phyloP scores from a whole-genome alignment of 176 grass and related monocot species.

The Oropetium thomaeum region DNA sequence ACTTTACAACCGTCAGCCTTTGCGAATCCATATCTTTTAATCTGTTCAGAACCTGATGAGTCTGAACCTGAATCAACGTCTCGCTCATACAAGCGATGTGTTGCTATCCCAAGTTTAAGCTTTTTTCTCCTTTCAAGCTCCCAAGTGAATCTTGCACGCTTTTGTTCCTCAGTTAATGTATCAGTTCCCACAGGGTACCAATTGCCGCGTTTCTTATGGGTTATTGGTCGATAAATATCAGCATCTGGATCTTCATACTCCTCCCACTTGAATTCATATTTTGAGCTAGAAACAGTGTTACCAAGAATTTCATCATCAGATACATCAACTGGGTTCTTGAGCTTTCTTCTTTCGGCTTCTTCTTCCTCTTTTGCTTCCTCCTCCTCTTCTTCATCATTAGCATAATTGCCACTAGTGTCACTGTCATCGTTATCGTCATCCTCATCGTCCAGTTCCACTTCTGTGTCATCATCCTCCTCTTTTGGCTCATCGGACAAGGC shows the following conservation, averaged over 20 bases:
- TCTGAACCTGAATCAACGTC: slow-evolving; percentile 36
- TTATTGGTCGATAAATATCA: slow-evolving; percentile 12
- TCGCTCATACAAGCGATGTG: slow-evolving; percentile 30
- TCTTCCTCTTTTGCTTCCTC: slow-evolving; percentile 28
- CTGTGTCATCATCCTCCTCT: slow-evolving; percentile 56
- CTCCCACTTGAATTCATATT: slow-evolving; percentile 37
- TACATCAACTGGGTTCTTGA: slow-evolving; percentile 21
- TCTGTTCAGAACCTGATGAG: slow-evolving; percentile 33
- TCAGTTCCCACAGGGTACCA: slow-evolving; percentile 5
- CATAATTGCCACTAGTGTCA: slow-evolving; percentile 28
- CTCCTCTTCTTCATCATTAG: slow-evolving; percentile 50
- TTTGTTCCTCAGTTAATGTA: slow-evolving; percentile 20
- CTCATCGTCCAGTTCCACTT: slow-evolving; percentile 52
- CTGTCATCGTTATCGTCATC: slow-evolving; percentile 30
- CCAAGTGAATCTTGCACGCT: slow-evolving; percentile 41
- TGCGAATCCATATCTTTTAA: slow-evolving; percentile 27
- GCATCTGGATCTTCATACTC: slow-evolving; percentile 13
- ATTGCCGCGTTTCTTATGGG: slow-evolving; percentile 20
- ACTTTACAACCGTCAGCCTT: slow-evolving; percentile 5
- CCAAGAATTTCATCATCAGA: slow-evolving; percentile 42
- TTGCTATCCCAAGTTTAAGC: slow-evolving; percentile 37
- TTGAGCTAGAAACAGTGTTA: slow-evolving; percentile 22
- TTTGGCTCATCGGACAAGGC: slow-evolving; percentile 63
- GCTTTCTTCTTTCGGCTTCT: slow-evolving; percentile 33
- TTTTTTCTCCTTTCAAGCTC: slow-evolving; percentile 53